A percentile compares a stretch with the other conserved stretches of the same genome.
phyloP scores from a whole-genome alignment of 1,284 basidiomycete genomes.

The Meripilus lineatus region DNA sequence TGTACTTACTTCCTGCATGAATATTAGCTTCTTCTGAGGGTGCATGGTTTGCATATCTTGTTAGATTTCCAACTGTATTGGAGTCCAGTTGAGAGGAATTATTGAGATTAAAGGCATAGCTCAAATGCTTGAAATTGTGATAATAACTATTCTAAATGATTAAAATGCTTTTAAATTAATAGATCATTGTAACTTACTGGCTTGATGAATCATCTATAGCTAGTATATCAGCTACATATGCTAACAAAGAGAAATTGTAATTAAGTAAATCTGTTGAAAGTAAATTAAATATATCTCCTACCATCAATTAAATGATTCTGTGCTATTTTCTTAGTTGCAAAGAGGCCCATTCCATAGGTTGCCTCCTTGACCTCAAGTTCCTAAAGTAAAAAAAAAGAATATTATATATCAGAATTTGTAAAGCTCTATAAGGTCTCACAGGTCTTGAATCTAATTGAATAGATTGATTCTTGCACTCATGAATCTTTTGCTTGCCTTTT shows the following conservation, averaged over 20 bases:
- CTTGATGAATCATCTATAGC: conserved; percentile 27
- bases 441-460: conserved; percentile 10
- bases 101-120: conserved; percentile 53
- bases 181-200: conserved; percentile 32
- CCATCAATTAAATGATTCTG: conserved; percentile 34
- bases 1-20: conserved; percentile 35
- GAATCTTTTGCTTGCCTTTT: conserved; percentile 1
- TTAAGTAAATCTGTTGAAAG: background rate
- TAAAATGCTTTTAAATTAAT: background rate
- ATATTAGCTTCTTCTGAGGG: conserved; percentile 33
- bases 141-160: background rate
- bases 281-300: conserved; percentile 13
- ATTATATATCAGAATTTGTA: background rate
- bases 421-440: conserved; percentile 6
- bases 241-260: conserved; percentile 20
- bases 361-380: conserved; percentile 30
- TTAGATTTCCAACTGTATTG: conserved; percentile 46
- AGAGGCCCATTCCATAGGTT: conserved; percentile 39
- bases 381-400: conserved; percentile 16
- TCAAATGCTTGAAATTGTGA: conserved; percentile 25
- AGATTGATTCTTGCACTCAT: conserved; percentile 10
- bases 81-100: conserved; percentile 41
- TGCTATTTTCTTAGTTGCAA: conserved; percentile 29
- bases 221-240: conserved; percentile 43
- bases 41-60: conserved; percentile 58